A percentile compares a stretch with the other conserved stretches of the same genome.
Conservation (phyloP, 2,329 filamentous ascomycete species). For the Hypocrella siamensis region DNA sequence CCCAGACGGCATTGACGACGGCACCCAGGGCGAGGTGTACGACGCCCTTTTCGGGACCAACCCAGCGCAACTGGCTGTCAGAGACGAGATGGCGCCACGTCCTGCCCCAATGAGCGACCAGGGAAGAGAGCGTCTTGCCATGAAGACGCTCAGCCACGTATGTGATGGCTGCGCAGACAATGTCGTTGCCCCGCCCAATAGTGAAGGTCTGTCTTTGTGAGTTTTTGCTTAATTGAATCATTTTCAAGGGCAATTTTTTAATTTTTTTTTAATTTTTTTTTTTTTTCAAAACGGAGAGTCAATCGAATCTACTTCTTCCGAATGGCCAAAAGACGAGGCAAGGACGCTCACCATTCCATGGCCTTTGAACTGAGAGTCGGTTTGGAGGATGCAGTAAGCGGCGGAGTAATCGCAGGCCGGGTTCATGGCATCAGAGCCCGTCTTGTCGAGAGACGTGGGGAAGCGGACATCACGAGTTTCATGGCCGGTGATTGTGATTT, state of each 20-base stretch:
- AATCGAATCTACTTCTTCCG: too few species aligned
- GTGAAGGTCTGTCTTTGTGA: slow-evolving; percentile 47
- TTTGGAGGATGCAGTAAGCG: slow-evolving; percentile 85
- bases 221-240: not conserved
- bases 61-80: slow-evolving; percentile 84
- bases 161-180: slow-evolving; percentile 73
- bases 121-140: slow-evolving; percentile 58
- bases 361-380: slow-evolving; percentile 53
- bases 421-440: slow-evolving; percentile 96
- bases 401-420: slow-evolving; percentile 83
- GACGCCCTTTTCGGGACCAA: slow-evolving; percentile 85
- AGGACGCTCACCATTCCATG: slow-evolving; percentile 56
- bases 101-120: slow-evolving; percentile 68
- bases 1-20: slow-evolving; percentile 85
- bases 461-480: slow-evolving; percentile 61
- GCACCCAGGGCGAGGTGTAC: slow-evolving; percentile 83
- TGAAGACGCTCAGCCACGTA: slow-evolving; percentile 63
- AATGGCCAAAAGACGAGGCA: not conserved
- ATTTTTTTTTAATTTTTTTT: not conserved
- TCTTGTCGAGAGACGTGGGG: slow-evolving; percentile 88
- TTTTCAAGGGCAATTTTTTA: not conserved
- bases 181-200: slow-evolving; percentile 80
- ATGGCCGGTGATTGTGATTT: slow-evolving; percentile 59
- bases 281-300: not conserved
- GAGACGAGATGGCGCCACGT: slow-evolving; percentile 88